Percentiles rank a stretch among this genome's conserved stretches.
Conservation (phyloP, 768 basidiomycete genomes). For the Pleurotus pulmonarius region DNA sequence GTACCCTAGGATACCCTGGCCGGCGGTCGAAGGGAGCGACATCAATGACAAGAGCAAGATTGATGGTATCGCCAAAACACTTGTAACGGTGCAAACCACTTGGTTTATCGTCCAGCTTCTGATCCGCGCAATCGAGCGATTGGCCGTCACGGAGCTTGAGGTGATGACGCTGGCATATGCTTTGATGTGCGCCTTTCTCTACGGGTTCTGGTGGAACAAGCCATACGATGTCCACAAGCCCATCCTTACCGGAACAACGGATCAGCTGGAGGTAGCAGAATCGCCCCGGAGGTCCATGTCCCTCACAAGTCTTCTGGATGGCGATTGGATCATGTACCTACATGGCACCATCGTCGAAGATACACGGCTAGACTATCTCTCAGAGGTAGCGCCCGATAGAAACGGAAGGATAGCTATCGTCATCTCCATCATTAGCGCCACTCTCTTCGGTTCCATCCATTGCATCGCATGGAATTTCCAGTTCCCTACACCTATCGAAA, state of each 20-base stretch:
- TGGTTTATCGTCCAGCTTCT: conserved; percentile 32
- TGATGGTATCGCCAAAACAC: conserved; percentile 27
- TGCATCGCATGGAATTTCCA: conserved; percentile 23
- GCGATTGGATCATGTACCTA: background rate
- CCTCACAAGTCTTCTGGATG: background rate
- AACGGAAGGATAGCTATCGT: background rate
- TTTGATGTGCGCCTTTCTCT: conserved; percentile 24
- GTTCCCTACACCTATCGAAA: conserved; percentile 19
- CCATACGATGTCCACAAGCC: conserved; percentile 28
- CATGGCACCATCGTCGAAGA: background rate
- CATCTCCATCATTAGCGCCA: conserved; percentile 1
- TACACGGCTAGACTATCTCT: background rate
- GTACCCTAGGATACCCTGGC: background rate
- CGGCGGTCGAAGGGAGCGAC: conserved; percentile 7
- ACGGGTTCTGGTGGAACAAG: conserved; percentile 35
- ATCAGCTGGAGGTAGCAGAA: background rate
- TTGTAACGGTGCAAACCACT: conserved; percentile 26
- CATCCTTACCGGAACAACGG: conserved; percentile 10
- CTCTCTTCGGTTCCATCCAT: conserved; percentile 21
- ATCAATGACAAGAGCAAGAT: conserved; percentile 27
- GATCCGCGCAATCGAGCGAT: conserved; percentile 15
- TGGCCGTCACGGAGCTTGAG: conserved; percentile 32
- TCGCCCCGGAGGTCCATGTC: background rate
- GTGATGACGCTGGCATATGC: conserved; percentile 30
- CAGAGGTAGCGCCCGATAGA: too few species aligned